Evolutionary conservation across 257 asterid genomes (phyloP).

Genomic region (Solanum chilense): DNA sequence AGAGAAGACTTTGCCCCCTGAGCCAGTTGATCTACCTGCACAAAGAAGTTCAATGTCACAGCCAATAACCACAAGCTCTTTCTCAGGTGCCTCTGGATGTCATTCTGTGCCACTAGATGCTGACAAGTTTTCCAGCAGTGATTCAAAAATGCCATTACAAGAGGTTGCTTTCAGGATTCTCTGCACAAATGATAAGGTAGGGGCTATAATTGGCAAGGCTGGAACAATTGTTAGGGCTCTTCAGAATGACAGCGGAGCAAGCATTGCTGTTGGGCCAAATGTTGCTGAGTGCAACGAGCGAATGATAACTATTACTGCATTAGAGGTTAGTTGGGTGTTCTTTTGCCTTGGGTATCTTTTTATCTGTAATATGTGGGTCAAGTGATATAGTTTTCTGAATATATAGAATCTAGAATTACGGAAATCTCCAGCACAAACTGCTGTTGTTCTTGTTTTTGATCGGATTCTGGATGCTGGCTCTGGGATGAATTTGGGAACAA

Average conservation of each 20-base stretch:
- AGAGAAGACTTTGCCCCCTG: conserved; percentile 15
- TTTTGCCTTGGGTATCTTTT: neutral
- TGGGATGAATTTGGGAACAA: conserved; percentile 27
- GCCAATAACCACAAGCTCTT: conserved; percentile 24
- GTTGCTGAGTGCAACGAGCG: conserved; percentile 47
- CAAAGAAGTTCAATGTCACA: conserved; percentile 23
- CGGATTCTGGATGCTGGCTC: conserved; percentile 27
- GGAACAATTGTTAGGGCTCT: conserved; percentile 48
- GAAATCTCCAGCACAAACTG: conserved; percentile 54
- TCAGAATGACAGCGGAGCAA: conserved; percentile 49
- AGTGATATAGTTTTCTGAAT: neutral
- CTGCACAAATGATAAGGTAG: conserved; percentile 48
- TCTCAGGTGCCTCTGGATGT: conserved; percentile 11
- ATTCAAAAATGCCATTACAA: conserved; percentile 17
- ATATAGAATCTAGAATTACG: conserved; percentile 35
- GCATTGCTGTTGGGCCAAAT: conserved; percentile 35
- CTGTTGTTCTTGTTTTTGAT: conserved; percentile 39
- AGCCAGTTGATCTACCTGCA: conserved; percentile 20
- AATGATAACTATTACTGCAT: conserved; percentile 45
- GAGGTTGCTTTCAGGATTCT: conserved; percentile 57
- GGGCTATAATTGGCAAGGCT: conserved; percentile 64
- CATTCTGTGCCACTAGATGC: conserved; percentile 7
- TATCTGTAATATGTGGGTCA: neutral
- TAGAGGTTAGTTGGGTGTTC: conserved; percentile 30
- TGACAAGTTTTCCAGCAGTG: conserved; percentile 17